A percentile compares a stretch with the other conserved stretches of the same genome.
Conservation (phyloP, 371 early-diverging fungal genomes). For the Mucor lusitanicus region DNA sequence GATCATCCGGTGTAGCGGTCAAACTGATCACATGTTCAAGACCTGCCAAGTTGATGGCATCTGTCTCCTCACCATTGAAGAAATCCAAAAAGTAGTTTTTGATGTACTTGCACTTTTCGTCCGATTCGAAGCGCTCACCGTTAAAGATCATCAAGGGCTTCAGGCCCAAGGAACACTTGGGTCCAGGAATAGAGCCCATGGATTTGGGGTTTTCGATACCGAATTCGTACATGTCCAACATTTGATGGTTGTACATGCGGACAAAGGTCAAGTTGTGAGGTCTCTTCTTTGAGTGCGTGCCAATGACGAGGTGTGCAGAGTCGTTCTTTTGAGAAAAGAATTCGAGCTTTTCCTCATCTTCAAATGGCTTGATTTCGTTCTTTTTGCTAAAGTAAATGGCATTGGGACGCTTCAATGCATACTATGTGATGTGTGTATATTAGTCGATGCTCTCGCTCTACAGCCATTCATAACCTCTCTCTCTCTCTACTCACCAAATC, state of each 20-base stretch:
- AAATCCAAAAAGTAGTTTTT: slow-evolving; percentile 90
- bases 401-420: slow-evolving; percentile 88
- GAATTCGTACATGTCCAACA: slow-evolving; percentile 96
- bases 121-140: slow-evolving; percentile 84
- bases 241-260: slow-evolving; percentile 89
- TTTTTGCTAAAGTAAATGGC: slow-evolving; percentile 89
- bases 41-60: slow-evolving; percentile 81
- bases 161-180: slow-evolving; percentile 84
- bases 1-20: slow-evolving; percentile 73
- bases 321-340: slow-evolving; percentile 96
- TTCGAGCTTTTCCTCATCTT: slow-evolving; percentile 88
- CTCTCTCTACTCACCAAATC: slow-evolving; percentile 75
- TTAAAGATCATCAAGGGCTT: slow-evolving; percentile 90
- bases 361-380: slow-evolving; percentile 96
- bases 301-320: slow-evolving; percentile 86
- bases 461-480: neutral
- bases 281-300: slow-evolving; percentile 94
- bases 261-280: slow-evolving; percentile 92
- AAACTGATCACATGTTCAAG: slow-evolving; percentile 88
- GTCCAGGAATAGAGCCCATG: slow-evolving; percentile 75
- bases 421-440: slow-evolving; percentile 64
- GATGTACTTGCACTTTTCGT: slow-evolving; percentile 68
- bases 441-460: neutral
- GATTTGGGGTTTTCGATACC: slow-evolving; percentile 71
- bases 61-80: slow-evolving; percentile 81